Conservation (phyloP, 169 alveolate genomes). For the Cryptosporidium tyzzeri region DNA sequence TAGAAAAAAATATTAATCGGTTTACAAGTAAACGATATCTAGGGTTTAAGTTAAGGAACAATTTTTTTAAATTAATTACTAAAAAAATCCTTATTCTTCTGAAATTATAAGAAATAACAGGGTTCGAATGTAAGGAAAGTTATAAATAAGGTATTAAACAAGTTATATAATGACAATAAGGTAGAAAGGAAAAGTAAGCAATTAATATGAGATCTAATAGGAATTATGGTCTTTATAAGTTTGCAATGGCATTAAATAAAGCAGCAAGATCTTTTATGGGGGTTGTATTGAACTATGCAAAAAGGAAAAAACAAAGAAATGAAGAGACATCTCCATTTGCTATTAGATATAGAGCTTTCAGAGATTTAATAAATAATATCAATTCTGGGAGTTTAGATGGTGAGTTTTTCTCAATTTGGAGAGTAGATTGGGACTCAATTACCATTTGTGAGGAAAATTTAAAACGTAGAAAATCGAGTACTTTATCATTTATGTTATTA, state of each 20-base stretch:
- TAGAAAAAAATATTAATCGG: not conserved
- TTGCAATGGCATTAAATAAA: conserved; percentile 34
- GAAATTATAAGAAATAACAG: not conserved
- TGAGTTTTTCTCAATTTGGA: conserved; percentile 58
- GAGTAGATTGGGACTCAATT: conserved; percentile 26
- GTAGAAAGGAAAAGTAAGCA: conserved; percentile 10
- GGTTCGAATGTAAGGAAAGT: not conserved
- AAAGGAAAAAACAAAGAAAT: conserved; percentile 41
- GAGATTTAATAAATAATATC: conserved; percentile 18
- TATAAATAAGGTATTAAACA: not conserved
- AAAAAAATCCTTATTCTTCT: not conserved
- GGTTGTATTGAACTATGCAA: conserved; percentile 17
- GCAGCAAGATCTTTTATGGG: conserved; percentile 57
- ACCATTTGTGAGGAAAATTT: conserved; percentile 19
- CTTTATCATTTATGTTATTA: conserved; percentile 28
- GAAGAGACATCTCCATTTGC: conserved; percentile 70
- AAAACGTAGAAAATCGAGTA: not conserved
- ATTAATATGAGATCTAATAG: conserved; percentile 19
- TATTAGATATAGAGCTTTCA: conserved; percentile 50
- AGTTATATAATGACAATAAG: not conserved
- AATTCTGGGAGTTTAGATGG: not conserved
- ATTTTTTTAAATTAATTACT: not conserved
- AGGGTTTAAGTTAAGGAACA: not conserved
- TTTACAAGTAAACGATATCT: not conserved
- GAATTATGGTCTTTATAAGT: not conserved